Conservation (phyloP, 2,329 filamentous ascomycete species). For the Mycocentrospora acerina region DNA sequence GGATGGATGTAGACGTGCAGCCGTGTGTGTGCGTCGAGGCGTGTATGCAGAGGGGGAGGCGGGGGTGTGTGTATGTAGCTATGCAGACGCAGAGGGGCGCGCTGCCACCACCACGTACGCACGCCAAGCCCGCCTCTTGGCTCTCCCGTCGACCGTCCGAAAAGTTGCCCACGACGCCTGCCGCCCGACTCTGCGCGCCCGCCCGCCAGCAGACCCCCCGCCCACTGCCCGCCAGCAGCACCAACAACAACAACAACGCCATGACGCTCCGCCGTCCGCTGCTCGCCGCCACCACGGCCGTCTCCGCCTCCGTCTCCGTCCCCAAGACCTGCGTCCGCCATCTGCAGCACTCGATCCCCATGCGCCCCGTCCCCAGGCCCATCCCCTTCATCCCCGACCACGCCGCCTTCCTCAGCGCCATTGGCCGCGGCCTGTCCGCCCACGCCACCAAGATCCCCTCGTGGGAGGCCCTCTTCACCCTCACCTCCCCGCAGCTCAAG, state of each 20-base stretch:
- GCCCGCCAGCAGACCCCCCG: background rate
- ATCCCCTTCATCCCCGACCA: slow-evolving; percentile 87
- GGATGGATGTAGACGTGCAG: slow-evolving; percentile 5
- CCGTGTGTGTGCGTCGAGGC: too few species aligned
- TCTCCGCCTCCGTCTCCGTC: slow-evolving; percentile 24
- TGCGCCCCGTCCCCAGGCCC: slow-evolving; percentile 62
- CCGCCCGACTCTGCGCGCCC: background rate
- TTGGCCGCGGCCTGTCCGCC: slow-evolving; percentile 81
- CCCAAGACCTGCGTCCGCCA: slow-evolving; percentile 35
- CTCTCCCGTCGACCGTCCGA: slow-evolving; percentile 28
- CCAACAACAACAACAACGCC: too few species aligned
- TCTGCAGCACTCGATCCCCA: slow-evolving; percentile 44
- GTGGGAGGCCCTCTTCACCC: slow-evolving; percentile 87
- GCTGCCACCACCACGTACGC: too few species aligned
- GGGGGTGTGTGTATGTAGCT: too few species aligned
- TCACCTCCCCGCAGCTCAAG: slow-evolving; percentile 74
- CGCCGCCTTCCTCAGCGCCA: slow-evolving; percentile 81
- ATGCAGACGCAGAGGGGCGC: too few species aligned
- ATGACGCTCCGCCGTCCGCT: slow-evolving; percentile 42
- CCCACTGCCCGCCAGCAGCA: slow-evolving; percentile 11
- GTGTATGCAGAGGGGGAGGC: too few species aligned
- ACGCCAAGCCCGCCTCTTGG: slow-evolving; percentile 22
- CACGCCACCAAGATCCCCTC: slow-evolving; percentile 84
- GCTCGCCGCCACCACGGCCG: slow-evolving; percentile 19
- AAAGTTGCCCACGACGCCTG: slow-evolving; percentile 25